phyloP scores from a whole-genome alignment of 129 eudicot genomes.

The Ambrosia trifida region DNA sequence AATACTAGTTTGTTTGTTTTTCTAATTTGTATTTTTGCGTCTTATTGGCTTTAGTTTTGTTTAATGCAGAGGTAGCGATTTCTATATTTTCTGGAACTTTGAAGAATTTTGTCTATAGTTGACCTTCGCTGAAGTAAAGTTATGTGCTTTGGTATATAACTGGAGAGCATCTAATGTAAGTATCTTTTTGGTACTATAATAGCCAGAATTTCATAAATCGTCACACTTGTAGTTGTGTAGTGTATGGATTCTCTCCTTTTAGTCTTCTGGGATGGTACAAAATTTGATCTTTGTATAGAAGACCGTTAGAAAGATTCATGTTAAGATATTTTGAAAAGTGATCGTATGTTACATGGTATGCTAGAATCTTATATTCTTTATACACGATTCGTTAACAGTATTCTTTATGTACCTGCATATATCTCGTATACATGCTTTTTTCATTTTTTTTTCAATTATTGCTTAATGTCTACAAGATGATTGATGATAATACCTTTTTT shows the following conservation, averaged over 20 bases:
- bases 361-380: constrained; percentile 21
- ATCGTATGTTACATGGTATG: constrained; percentile 12
- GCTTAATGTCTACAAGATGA: constrained; percentile 5
- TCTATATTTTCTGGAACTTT: constrained; percentile 6
- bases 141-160: constrained; percentile 20
- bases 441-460: background rate
- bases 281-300: constrained; percentile 24
- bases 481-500: constrained; percentile 5
- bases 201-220: constrained; percentile 6
- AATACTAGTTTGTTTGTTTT: constrained; percentile 2
- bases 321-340: constrained; percentile 10
- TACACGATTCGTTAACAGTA: background rate
- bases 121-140: constrained; percentile 32
- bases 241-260: constrained; percentile 14
- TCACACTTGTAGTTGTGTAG: constrained; percentile 11
- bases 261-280: constrained; percentile 12
- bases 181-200: constrained; percentile 21
- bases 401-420: background rate
- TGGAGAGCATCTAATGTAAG: constrained; percentile 34
- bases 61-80: constrained; percentile 23
- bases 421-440: constrained; percentile 16
- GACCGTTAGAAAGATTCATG: constrained; percentile 16
- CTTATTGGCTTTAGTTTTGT: background rate
- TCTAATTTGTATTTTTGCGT: constrained; percentile 14
- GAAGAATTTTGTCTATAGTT: constrained; percentile 28